Conservation (phyloP, 768 basidiomycete species). For the Lentinula raphanica region DNA sequence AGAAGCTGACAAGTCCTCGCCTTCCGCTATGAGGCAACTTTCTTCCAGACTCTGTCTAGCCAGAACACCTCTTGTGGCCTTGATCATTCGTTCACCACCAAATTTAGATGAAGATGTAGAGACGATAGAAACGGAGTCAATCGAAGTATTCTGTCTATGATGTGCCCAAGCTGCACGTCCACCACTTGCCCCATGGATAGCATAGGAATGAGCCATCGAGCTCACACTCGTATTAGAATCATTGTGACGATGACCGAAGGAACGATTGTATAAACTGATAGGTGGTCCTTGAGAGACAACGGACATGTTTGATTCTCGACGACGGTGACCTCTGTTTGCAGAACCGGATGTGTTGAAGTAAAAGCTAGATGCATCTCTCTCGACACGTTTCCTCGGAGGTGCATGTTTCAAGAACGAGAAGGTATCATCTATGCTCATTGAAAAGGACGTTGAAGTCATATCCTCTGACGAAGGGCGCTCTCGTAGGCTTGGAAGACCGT, state of each 20-base stretch:
- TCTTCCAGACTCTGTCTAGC: slow-evolving; percentile 67
- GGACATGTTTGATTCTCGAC: slow-evolving; percentile 60
- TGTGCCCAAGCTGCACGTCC: slow-evolving; percentile 57
- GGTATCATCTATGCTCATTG: slow-evolving; percentile 61
- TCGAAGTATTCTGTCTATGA: slow-evolving; percentile 51
- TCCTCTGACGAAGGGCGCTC: slow-evolving; percentile 58
- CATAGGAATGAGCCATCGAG: slow-evolving; percentile 54
- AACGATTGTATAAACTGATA: slow-evolving; percentile 67
- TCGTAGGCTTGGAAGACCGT: slow-evolving; percentile 46
- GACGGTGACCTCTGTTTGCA: slow-evolving; percentile 42
- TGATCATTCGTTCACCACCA: slow-evolving; percentile 65
- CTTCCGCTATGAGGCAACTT: slow-evolving; percentile 56
- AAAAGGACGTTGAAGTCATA: slow-evolving; percentile 43
- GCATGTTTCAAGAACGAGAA: slow-evolving; percentile 52
- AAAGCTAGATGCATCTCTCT: slow-evolving; percentile 75
- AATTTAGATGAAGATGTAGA: slow-evolving; percentile 61
- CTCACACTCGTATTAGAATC: slow-evolving; percentile 43
- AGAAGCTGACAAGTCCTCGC: slow-evolving; percentile 52
- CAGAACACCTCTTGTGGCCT: slow-evolving; percentile 54
- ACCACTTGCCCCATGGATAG: slow-evolving; percentile 45
- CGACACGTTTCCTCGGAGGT: slow-evolving; percentile 49
- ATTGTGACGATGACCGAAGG: slow-evolving; percentile 37
- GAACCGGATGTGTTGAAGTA: slow-evolving; percentile 50
- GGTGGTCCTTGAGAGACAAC: slow-evolving; percentile 55
- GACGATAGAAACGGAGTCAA: slow-evolving; percentile 65